These are phyloP conservation scores for Reticulascus tulasneorum DNA, from an alignment of 2,329 filamentous ascomycete genomes.

Conservation along the genomic window DNA sequence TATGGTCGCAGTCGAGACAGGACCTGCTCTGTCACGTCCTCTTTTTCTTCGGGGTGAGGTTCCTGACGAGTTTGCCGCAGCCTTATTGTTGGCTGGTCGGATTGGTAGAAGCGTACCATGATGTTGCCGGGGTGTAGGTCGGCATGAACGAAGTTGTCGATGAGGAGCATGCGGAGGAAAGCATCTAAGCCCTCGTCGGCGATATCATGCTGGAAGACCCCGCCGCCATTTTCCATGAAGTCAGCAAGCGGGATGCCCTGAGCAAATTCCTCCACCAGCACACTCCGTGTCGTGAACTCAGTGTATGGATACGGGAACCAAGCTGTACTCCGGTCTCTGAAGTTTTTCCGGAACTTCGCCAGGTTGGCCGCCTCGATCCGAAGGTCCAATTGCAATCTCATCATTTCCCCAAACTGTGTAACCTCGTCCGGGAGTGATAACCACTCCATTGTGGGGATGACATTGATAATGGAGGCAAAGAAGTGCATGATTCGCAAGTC, in stretches of 20 bases:
- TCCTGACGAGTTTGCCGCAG: constrained; percentile 20
- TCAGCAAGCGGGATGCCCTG: constrained; percentile 88
- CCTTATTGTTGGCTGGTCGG: constrained; percentile 64
- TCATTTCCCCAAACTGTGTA: constrained; percentile 93
- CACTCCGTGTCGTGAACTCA: constrained; percentile 86
- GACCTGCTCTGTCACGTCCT: constrained; percentile 84
- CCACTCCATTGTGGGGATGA: constrained; percentile 94
- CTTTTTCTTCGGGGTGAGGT: constrained; percentile 40
- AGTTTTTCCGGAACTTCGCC: constrained; percentile 82
- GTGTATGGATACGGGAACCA: constrained; percentile 95
- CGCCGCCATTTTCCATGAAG: constrained; percentile 88
- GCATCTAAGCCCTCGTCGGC: constrained; percentile 93
- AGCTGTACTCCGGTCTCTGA: constrained; percentile 83
- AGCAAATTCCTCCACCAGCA: constrained; percentile 92
- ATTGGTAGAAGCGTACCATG: constrained; percentile 97
- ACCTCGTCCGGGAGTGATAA: constrained; percentile 94
- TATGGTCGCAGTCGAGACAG: constrained; percentile 74
- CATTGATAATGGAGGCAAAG: constrained; percentile 80
- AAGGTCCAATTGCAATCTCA: constrained; percentile 93
- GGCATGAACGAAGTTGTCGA: constrained; percentile 97
- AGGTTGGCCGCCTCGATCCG: constrained; percentile 93
- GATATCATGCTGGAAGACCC: constrained; percentile 89
- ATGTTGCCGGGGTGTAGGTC: constrained; percentile 97
- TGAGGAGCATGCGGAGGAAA: constrained; percentile 91
- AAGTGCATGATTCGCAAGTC: constrained; percentile 92